Evolutionary conservation across 495 filamentous ascomycete species (phyloP).

Genomic region (Pyrenopolyporus hunteri): DNA sequence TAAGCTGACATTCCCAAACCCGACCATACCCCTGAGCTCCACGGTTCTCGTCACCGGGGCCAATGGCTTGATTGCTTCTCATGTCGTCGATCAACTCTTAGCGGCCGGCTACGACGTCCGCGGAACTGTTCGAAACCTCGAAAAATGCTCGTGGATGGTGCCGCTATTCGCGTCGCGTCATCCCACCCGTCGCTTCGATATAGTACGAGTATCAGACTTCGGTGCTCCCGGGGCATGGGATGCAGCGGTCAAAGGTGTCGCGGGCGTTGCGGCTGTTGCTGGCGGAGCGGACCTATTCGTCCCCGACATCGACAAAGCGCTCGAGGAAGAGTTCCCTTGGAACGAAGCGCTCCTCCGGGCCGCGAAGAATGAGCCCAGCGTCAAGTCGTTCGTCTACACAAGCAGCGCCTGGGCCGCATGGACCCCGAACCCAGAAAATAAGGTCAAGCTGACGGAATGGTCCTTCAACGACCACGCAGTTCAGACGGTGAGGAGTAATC

Average conservation of each 20-base stretch:
- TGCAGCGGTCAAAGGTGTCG: conserved; percentile 32
- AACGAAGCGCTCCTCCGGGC: conserved; percentile 39
- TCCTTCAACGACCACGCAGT: conserved; percentile 44
- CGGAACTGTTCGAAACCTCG: conserved; percentile 34
- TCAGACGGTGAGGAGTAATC: conserved; percentile 27
- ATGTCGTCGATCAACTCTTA: conserved; percentile 33
- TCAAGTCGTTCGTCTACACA: conserved; percentile 43
- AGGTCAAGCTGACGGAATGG: conserved; percentile 31
- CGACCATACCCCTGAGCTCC: conserved; percentile 23
- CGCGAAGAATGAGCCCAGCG: conserved; percentile 21
- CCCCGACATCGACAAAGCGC: conserved; percentile 33
- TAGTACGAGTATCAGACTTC: conserved; percentile 40
- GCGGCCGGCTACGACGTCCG: conserved; percentile 33
- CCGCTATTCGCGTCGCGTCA: conserved; percentile 35
- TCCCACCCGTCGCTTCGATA: conserved; percentile 30
- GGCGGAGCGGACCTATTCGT: conserved; percentile 27
- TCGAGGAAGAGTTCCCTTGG: conserved; percentile 39
- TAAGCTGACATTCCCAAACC: conserved; percentile 13
- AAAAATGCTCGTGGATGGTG: conserved; percentile 23
- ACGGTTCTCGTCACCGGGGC: conserved; percentile 41
- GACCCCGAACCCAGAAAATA: conserved; percentile 37
- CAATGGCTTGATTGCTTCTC: conserved; percentile 42
- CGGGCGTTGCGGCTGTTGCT: conserved; percentile 38
- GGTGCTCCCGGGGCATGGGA: conserved; percentile 30
- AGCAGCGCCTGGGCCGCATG: conserved; percentile 44